phyloP scores from a whole-genome alignment of 495 filamentous ascomycete species.

The Daldinia grandis region DNA sequence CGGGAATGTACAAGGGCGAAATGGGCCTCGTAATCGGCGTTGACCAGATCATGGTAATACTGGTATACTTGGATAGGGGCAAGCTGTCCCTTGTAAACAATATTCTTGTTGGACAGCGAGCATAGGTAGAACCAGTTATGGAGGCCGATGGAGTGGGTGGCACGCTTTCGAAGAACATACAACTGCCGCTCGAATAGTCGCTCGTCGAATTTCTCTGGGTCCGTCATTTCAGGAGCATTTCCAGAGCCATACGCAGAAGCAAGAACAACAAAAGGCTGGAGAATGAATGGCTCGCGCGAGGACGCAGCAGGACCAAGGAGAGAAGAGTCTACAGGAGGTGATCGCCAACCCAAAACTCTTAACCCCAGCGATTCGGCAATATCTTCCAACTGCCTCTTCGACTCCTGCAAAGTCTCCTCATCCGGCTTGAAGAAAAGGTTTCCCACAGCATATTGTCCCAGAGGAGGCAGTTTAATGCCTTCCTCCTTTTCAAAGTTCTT shows the following conservation, averaged over 20 bases:
- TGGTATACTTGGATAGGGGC: slow-evolving; percentile 98
- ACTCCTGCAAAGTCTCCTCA: slow-evolving; percentile 84
- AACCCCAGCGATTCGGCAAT: slow-evolving; percentile 87
- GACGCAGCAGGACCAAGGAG: slow-evolving; percentile 92
- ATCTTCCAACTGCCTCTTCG: slow-evolving; percentile 88
- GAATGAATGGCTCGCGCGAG: slow-evolving; percentile 91
- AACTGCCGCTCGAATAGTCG: slow-evolving; percentile 90
- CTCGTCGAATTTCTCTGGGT: slow-evolving; percentile 83
- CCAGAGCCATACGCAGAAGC: slow-evolving; percentile 86
- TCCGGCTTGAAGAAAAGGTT: slow-evolving; percentile 99
- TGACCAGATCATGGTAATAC: slow-evolving; percentile 98
- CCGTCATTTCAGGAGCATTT: slow-evolving; percentile 79
- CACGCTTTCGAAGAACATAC: slow-evolving; percentile 92
- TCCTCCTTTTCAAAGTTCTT: slow-evolving; percentile 96
- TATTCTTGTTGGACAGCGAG: slow-evolving; percentile 97
- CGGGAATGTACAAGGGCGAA: slow-evolving; percentile 98
- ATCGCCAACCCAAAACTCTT: slow-evolving; percentile 95
- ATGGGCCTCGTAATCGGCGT: slow-evolving; percentile 96
- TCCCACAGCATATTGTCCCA: slow-evolving; percentile 95
- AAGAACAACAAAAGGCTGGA: slow-evolving; percentile 96
- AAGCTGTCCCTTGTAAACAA: slow-evolving; percentile 98
- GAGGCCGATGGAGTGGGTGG: slow-evolving; percentile 91
- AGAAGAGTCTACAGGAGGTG: slow-evolving; percentile 90
- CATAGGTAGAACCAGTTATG: slow-evolving; percentile 99
- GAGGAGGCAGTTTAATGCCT: slow-evolving; percentile 82